Conservation (phyloP, 257 asterid species). For the Solanum virginianum region DNA sequence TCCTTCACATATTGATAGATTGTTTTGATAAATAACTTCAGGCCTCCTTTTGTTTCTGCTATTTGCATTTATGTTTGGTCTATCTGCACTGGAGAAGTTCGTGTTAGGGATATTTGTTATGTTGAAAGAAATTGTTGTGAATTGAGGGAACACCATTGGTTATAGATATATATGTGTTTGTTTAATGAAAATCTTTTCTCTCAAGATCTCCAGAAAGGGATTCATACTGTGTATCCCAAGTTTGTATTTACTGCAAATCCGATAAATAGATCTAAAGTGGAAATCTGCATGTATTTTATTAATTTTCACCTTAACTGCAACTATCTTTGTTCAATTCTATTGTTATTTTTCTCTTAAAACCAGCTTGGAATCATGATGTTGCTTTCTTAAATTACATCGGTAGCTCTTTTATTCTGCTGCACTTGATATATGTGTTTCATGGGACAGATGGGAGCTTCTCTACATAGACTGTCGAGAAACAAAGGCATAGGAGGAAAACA, state of each 20-base stretch:
- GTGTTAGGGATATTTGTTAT: neutral
- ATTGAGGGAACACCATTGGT: neutral
- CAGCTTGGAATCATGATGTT: neutral
- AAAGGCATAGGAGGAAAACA: slow-evolving; percentile 53
- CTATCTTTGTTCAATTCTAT: neutral
- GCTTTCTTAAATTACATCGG: neutral
- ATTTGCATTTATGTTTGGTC: neutral
- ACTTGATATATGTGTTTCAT: slow-evolving; percentile 12
- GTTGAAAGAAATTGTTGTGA: neutral
- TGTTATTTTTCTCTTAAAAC: neutral
- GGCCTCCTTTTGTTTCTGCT: neutral
- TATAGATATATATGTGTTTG: neutral
- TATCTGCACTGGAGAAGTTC: neutral
- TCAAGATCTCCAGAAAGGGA: neutral
- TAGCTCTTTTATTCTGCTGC: neutral
- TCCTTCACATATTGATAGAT: neutral
- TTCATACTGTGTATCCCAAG: neutral
- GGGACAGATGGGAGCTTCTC: slow-evolving; percentile 80
- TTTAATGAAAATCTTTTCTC: neutral
- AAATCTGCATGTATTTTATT: neutral
- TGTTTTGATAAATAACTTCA: neutral
- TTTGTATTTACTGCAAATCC: neutral
- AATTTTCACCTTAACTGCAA: neutral
- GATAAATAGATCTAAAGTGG: neutral
- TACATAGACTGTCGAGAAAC: slow-evolving; percentile 32